These are phyloP conservation scores for Pseudodiploospora longispora DNA, from an alignment of 2,329 filamentous ascomycete genomes.

Conservation along the genomic window DNA sequence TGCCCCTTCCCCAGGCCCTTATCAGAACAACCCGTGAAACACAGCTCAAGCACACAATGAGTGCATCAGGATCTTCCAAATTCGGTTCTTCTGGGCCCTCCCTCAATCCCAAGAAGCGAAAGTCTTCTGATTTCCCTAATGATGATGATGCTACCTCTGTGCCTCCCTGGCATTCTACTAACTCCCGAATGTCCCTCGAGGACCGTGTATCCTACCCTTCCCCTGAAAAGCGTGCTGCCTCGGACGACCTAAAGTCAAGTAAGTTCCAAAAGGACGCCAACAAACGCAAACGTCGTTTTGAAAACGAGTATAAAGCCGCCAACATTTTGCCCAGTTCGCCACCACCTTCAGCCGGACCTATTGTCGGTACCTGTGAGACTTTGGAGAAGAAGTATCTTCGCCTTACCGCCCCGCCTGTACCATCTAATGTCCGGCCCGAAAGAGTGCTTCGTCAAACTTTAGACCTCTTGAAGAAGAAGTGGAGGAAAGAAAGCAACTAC, in stretches of 20 bases:
- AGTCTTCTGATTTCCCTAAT: conserved; percentile 59
- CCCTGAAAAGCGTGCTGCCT: conserved; percentile 30
- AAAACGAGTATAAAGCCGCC: conserved; percentile 52
- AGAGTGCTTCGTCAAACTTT: conserved; percentile 72
- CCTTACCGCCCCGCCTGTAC: conserved; percentile 80
- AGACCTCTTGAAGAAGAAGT: conserved; percentile 86
- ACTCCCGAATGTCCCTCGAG: conserved; percentile 51
- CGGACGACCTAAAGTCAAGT: conserved; percentile 56
- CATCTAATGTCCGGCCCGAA: conserved; percentile 81
- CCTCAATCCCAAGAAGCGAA: conserved; percentile 64
- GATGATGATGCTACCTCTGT: conserved; percentile 38
- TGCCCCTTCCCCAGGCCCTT: conserved; percentile 79
- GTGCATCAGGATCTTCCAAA: conserved; percentile 11
- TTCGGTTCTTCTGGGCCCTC: conserved; percentile 17
- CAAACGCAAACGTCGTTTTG: conserved; percentile 83
- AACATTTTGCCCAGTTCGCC: conserved; percentile 50
- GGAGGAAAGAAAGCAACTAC: conserved; percentile 90
- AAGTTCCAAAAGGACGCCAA: conserved; percentile 90
- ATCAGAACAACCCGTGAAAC: conserved; percentile 61
- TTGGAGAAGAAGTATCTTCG: conserved; percentile 94
- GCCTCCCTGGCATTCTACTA: conserved; percentile 71
- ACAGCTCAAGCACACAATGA: conserved; percentile 32
- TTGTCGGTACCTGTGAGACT: conserved; percentile 74
- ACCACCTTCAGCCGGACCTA: conserved; percentile 55
- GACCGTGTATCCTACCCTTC: conserved; percentile 64